Conservation (phyloP, 306 rosid species). For the Prosopis cineraria region DNA sequence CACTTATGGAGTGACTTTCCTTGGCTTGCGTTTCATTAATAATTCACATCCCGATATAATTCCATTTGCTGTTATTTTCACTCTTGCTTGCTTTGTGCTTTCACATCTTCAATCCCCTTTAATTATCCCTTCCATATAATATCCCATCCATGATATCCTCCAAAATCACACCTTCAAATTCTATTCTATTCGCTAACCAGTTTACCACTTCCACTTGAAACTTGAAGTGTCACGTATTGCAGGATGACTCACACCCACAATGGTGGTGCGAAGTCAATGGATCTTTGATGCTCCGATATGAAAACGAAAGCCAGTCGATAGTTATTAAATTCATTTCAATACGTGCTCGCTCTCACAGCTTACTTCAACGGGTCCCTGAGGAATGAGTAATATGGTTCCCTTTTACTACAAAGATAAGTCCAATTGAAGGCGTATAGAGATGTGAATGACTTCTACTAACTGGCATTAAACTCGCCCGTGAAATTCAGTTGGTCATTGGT, state of each 20-base stretch:
- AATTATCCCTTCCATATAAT: background rate
- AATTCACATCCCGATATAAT: background rate
- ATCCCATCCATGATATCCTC: background rate
- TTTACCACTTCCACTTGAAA: background rate
- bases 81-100: background rate
- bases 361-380: background rate
- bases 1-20: too few relatives aligned
- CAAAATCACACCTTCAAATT: background rate
- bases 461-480: constrained; percentile 35
- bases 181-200: background rate
- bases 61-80: background rate
- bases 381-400: background rate
- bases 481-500: constrained; percentile 41
- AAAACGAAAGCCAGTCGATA: background rate
- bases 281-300: background rate
- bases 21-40: too few relatives aligned
- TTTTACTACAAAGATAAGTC: background rate
- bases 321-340: background rate
- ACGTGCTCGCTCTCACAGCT: background rate
- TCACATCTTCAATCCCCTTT: background rate
- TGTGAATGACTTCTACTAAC: background rate
- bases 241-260: constrained; percentile 13
- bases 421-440: background rate
- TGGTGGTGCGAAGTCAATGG: background rate
- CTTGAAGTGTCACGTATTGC: background rate